These are phyloP conservation scores for Trichoderma sp. DNA, from an alignment of 2,329 filamentous ascomycete species.

Conservation along the genomic window DNA sequence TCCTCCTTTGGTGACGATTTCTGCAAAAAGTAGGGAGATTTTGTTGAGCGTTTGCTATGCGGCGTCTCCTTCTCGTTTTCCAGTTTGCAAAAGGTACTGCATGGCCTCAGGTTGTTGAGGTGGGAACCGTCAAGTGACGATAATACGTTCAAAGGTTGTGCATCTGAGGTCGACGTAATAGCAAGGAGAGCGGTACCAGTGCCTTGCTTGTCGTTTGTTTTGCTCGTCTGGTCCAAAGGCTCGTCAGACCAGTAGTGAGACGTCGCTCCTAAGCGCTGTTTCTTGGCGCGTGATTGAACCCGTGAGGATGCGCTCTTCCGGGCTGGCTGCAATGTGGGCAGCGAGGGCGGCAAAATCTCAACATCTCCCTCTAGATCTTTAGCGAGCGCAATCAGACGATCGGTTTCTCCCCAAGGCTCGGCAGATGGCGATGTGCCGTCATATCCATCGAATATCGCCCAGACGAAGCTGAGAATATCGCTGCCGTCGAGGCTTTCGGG, in stretches of 20 bases:
- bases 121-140: neutral
- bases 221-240: neutral
- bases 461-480: slow-evolving; percentile 35
- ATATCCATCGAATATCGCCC: slow-evolving; percentile 24
- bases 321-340: neutral
- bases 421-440: slow-evolving; percentile 6
- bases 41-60: slow-evolving; percentile 19
- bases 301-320: neutral
- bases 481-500: slow-evolving; percentile 30
- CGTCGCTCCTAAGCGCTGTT: slow-evolving; percentile 17
- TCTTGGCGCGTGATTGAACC: neutral
- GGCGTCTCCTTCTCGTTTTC: neutral
- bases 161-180: neutral
- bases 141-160: neutral
- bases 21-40: slow-evolving; percentile 36
- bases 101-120: neutral
- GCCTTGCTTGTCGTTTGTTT: neutral
- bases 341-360: slow-evolving; percentile 21
- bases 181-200: no score
- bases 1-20: slow-evolving; percentile 21
- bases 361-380: slow-evolving; percentile 29
- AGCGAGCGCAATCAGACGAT: slow-evolving; percentile 34
- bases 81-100: neutral
- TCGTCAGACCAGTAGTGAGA: slow-evolving; percentile 32
- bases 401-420: slow-evolving; percentile 36